Base-by-base conservation (phyloP, 2,329 filamentous ascomycete genomes). In the Colletotrichum brevisporum region DNA sequence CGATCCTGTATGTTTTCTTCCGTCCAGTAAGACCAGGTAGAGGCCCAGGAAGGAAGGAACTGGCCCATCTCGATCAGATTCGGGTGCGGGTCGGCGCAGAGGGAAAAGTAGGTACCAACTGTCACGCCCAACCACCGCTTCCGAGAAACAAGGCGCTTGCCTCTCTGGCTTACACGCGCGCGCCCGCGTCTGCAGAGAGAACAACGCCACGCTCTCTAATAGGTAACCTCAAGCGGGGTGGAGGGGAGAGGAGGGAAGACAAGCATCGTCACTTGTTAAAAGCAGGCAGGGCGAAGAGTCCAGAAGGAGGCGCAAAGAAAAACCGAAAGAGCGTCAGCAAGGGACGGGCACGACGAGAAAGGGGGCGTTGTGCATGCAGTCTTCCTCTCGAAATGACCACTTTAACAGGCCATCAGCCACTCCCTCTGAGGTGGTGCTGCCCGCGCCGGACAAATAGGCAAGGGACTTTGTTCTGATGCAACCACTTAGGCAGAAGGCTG, bases 331-430 rank as follows among this genome's bases (percentile, higher is more conserved):
- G 6, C 10, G 31, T 18, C 39, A 27, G 6, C n/a, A 26, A 15
- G 31, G n/a, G 16, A 27, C 9, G 16, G 21, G 31, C n/a, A 18
- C 5, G 10, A 9, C 31, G 31, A 12, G 10, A 26, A 51, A 48
- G 45, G 45, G 47, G 57, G 43, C 45, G 47, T 59, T 50, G 43
- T 52, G 47, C 47, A 52, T 60, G 57, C 47, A 43, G 47, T 43
- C n/a, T n/a, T 27, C 27, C 18, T 2, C 18, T 24, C n/a, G n/a
- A n/a, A 60, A 52, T 43, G 57, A 60, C 2, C 5, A 60, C 47
- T 43, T 60, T 15, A 31, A 60, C 57, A 41, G 47, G 48, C 47
- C 31, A 60, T 27, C 57, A 21, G n/a, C 36, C 57, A 41, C 39
- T 39, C 39, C 45, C 13, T 27, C 26, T 6, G 41, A 27, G 39